Conservation (phyloP, 768 basidiomycete genomes). For the Sistotremastrum niveocremeum region DNA sequence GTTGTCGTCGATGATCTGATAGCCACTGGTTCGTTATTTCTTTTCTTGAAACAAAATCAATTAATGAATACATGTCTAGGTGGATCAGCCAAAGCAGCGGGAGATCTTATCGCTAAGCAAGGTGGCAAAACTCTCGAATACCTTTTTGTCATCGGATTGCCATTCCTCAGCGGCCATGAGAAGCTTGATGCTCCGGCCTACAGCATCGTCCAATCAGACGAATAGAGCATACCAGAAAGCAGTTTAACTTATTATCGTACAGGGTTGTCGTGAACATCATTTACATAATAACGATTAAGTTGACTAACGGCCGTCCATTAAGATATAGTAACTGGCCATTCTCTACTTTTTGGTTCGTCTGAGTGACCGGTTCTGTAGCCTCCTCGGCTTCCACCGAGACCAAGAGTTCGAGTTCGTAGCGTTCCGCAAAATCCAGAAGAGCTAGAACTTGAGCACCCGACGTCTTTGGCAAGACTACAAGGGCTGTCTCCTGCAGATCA, state of each 20-base stretch:
- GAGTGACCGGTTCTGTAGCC: conserved; percentile 11
- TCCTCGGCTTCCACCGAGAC: conserved; percentile 34
- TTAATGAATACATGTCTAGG: conserved; percentile 28
- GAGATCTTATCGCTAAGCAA: conserved; percentile 69
- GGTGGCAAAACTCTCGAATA: conserved; percentile 86
- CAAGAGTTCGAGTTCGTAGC: conserved; percentile 31
- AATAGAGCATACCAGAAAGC: conserved; percentile 20
- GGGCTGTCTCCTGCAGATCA: conserved; percentile 35
- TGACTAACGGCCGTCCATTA: conserved; percentile 62
- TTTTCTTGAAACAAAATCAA: not conserved
- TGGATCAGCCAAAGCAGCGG: conserved; percentile 88
- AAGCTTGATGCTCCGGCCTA: conserved; percentile 82
- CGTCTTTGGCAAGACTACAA: conserved; percentile 44
- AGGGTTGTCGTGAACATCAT: conserved; percentile 8
- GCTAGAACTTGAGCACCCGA: conserved; percentile 39
- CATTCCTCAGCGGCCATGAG: conserved; percentile 58
- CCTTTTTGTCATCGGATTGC: conserved; percentile 81
- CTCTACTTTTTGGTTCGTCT: not conserved
- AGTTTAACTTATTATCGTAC: not conserved
- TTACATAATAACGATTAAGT: conserved; percentile 57
- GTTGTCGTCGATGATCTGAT: conserved; percentile 91
- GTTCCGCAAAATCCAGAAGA: conserved; percentile 41
- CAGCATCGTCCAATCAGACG: conserved; percentile 71
- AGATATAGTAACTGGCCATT: conserved; percentile 45
- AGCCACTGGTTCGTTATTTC: conserved; percentile 62